Percentiles rank a stretch among this genome's conserved stretches.
phyloP scores from a whole-genome alignment of 179 eudicot species.

The Pouteria campechiana region DNA sequence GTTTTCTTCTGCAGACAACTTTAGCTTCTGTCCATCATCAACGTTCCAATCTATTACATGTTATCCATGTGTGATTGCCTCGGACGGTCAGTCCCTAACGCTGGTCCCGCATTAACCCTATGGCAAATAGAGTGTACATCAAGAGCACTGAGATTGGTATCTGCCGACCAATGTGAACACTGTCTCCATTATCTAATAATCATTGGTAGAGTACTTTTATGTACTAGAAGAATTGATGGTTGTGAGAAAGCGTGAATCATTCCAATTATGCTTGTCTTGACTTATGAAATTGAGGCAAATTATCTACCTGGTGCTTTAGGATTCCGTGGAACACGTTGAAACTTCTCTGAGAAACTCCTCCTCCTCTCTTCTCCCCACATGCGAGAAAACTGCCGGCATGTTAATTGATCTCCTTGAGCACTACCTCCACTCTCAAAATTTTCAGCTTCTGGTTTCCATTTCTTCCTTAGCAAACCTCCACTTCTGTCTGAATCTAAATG shows the following conservation, averaged over 20 bases:
- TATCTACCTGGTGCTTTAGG: slow-evolving; percentile 63
- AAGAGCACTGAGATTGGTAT: no score
- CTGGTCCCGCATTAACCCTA: no score
- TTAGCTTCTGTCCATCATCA: no score
- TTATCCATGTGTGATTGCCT: no score
- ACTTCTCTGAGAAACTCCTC: slow-evolving; percentile 28
- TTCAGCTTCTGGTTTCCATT: slow-evolving; percentile 12
- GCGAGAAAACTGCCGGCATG: slow-evolving; percentile 12
- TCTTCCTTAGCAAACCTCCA: slow-evolving; percentile 10
- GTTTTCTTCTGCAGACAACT: no score
- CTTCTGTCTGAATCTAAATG: slow-evolving; percentile 14
- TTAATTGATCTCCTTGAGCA: slow-evolving; percentile 2
- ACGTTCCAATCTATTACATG: no score
- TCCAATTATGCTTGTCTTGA: no score
- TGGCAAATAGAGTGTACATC: no score
- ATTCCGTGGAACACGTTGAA: slow-evolving; percentile 32
- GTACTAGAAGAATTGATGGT: background rate
- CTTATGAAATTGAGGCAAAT: no score
- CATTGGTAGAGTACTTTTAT: background rate
- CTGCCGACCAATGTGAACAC: background rate
- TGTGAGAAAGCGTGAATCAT: background rate
- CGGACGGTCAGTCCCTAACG: no score
- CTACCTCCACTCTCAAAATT: slow-evolving; percentile 3
- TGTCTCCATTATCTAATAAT: background rate
- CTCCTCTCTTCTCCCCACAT: slow-evolving; percentile 38